Base-by-base conservation (phyloP, 345 rosid species). In the Acer yangbiense region DNA sequence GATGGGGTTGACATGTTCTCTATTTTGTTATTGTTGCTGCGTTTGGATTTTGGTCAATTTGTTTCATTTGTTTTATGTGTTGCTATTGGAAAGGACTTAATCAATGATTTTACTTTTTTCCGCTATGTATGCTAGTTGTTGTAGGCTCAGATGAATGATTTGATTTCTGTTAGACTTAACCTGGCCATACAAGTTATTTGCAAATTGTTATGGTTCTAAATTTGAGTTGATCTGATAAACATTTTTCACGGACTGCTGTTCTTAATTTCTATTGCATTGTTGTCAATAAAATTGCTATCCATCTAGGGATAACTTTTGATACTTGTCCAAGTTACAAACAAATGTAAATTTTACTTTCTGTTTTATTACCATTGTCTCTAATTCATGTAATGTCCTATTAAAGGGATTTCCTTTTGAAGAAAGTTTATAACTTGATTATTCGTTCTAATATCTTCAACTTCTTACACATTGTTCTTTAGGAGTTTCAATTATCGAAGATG, bases 401-500 rank as follows among this genome's bases (percentile, higher is more conserved):
- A 17, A 52, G 48, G 41, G 46, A 35, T 57, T 10, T n/a, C 58
- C 32, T 18, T 46, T 6, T 3, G 14, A 43, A 18, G 7, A 10
- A 6, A 39, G 27, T 35, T 61, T 46, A 5, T 1, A 14, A 44
- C 43, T 23, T 44, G 43, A 23, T 29, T 14, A 6, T n/a, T 48
- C 32, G 65, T 66, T 29, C 29, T 18, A 48, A 65, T 66, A 35
- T 13, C 50, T 65, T 52, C 32, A 69, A 48, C 10, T 69, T 69
- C 72, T 20, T 69, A 43, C 7, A 9, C 9, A 3, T 58, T 69
- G n/a, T 71, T 75, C 50, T 74, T 9, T 76, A 96, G 99, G 99
- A 77, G 92, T 96, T 81, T 84, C 89, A 39, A 82, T 96, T 75
- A 65, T 96, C 69, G 97, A 96, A 23, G 94, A 88, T 68, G 90